Evolutionary conservation across 306 rosid genomes (phyloP).

Genomic region (barrel medic (Medicago truncatula)): MtrunA17r5.0-ANR NC_053044.1:48282501-48283000

Average conservation of each 20-base stretch:
- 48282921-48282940: neutral
- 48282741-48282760: slow-evolving; percentile 54
- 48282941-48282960: neutral
- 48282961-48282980: no score
- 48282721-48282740: slow-evolving; percentile 57
- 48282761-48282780: slow-evolving; percentile 56
- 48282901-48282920: neutral
- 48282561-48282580: slow-evolving; percentile 34
- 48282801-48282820: slow-evolving; percentile 65
- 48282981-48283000: no score
- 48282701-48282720: slow-evolving; percentile 69
- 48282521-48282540: slow-evolving; percentile 2
- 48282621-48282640: slow-evolving; percentile 19
- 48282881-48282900: slow-evolving; percentile 3
- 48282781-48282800: slow-evolving; percentile 62
- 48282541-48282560: neutral
- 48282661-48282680: slow-evolving; percentile 62
- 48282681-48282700: slow-evolving; percentile 57
- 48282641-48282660: slow-evolving; percentile 54
- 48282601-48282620: slow-evolving; percentile 24
- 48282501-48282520: neutral
- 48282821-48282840: slow-evolving; percentile 55
- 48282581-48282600: slow-evolving; percentile 19
- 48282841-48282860: slow-evolving; percentile 49
- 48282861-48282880: slow-evolving; percentile 5